Conservation (phyloP, 345 rosid species). For the Populus pruinosa region DNA sequence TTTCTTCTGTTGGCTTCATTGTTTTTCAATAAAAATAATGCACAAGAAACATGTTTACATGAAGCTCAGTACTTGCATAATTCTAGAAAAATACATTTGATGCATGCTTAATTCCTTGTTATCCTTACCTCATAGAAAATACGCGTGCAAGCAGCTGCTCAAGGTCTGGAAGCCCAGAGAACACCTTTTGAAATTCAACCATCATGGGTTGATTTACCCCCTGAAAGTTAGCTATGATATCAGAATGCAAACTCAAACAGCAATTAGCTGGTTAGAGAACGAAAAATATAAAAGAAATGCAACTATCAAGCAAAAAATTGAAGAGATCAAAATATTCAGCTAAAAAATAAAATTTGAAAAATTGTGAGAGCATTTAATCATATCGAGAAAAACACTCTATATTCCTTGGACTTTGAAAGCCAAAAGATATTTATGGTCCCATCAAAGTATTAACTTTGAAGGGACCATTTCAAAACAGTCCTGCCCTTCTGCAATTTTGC, state of each 20-base stretch:
- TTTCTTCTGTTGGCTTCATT: conserved; percentile 94
- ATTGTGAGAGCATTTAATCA: background rate
- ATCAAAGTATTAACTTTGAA: background rate
- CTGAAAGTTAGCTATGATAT: conserved; percentile 36
- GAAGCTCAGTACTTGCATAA: background rate
- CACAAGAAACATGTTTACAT: background rate
- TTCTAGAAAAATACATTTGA: conserved; percentile 1
- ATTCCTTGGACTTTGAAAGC: background rate
- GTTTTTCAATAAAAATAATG: conserved; percentile 16
- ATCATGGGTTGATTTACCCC: conserved; percentile 60
- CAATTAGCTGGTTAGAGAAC: background rate
- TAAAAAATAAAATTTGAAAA: too few species aligned
- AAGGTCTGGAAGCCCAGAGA: conserved; percentile 88
- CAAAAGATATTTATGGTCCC: background rate
- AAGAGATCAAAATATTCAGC: background rate
- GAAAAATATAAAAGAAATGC: background rate
- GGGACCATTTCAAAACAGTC: background rate
- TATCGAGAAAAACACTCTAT: background rate
- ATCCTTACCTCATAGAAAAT: conserved; percentile 69
- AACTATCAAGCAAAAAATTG: conserved; percentile 1
- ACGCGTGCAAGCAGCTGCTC: conserved; percentile 82
- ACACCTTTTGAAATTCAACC: conserved; percentile 68
- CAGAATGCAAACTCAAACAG: background rate
- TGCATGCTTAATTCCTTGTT: conserved; percentile 10
- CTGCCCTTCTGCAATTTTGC: background rate